phyloP scores from a whole-genome alignment of 768 basidiomycete species.

The Hericium rajendrae region DNA sequence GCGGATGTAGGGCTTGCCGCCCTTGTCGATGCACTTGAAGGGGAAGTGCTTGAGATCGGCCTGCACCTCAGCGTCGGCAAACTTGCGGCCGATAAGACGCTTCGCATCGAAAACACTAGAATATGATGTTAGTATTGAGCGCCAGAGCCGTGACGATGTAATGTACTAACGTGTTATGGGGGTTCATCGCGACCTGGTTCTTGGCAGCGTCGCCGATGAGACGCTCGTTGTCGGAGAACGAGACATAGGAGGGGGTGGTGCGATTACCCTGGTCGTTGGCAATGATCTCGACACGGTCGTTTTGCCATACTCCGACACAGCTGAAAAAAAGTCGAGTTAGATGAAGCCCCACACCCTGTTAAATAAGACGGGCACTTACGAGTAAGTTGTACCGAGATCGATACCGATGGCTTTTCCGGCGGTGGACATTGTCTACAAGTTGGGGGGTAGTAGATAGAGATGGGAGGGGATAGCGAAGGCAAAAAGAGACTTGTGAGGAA shows the following conservation, averaged over 20 bases:
- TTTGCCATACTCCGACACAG: constrained; percentile 99
- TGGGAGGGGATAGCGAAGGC: constrained; percentile 11
- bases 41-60: constrained; percentile 87
- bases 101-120: constrained; percentile 92
- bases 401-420: constrained; percentile 76
- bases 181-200: constrained; percentile 99
- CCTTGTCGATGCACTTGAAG: constrained; percentile 81
- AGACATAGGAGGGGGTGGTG: constrained; percentile 92
- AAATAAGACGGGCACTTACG: constrained; percentile 37
- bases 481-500: constrained; percentile 6
- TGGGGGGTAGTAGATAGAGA: constrained; percentile 8
- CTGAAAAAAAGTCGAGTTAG: constrained; percentile 29
- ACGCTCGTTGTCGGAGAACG: constrained; percentile 92
- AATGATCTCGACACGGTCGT: constrained; percentile 98
- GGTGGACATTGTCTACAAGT: constrained; percentile 11
- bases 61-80: constrained; percentile 76
- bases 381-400: constrained; percentile 89
- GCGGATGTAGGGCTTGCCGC: constrained; percentile 79
- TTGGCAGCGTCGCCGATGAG: constrained; percentile 99
- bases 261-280: constrained; percentile 93
- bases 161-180: constrained; percentile 64
- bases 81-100: constrained; percentile 94
- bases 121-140: constrained; percentile 15
- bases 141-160: neutral
- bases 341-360: neutral